Base-by-base conservation (phyloP, 495 filamentous ascomycete species). In the Sordaria brevicollis region DNA sequence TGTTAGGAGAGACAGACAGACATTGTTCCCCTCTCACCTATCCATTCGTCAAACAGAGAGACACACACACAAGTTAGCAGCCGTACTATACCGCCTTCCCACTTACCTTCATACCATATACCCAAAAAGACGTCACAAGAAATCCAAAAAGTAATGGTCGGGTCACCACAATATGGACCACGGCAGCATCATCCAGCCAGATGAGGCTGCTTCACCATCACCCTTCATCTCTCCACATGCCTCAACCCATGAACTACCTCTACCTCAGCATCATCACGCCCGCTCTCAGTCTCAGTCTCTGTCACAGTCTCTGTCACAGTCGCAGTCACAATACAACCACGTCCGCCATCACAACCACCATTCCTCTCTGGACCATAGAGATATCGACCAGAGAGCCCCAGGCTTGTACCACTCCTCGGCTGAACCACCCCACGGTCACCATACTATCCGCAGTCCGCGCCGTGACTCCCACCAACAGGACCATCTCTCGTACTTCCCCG, bases 101-200 rank as follows among this genome's bases (percentile, higher is more conserved):
- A 54, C n/a, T n/a, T n/a, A n/a, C 10, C 19, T 21, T 19, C 43
- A 54, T n/a, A 25, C 9, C 19, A 13, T 10, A 57, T n/a, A n/a
- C n/a, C n/a, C 39, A 66, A 36, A 17, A 21, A 68, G 2, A 62
- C 37, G 66, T 62, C 38, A 33, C 65, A 36, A 54, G 67, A 71
- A 71, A 15, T 38, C 57, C 31, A n/a, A 19, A 43, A 37, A 73
- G 76, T 75, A 65, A 77, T 76, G 74, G 75, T 71, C 68, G 71
- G 67, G 73, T 70, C 72, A 77, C 70, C 77, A n/a, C n/a, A n/a
- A n/a, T n/a, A 80, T 80, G 77, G 80, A 80, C 70, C 74, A 76
- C 70, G 76, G 77, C 75, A 75, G 72, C 71, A 72, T 73, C 71
- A 72, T 73, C 70, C 49, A 49, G 11, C 70, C 67, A 67, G 77